These are phyloP conservation scores for Puccinia triticina DNA, from an alignment of 1,284 basidiomycete genomes.

Conservation along the genomic window DNA sequence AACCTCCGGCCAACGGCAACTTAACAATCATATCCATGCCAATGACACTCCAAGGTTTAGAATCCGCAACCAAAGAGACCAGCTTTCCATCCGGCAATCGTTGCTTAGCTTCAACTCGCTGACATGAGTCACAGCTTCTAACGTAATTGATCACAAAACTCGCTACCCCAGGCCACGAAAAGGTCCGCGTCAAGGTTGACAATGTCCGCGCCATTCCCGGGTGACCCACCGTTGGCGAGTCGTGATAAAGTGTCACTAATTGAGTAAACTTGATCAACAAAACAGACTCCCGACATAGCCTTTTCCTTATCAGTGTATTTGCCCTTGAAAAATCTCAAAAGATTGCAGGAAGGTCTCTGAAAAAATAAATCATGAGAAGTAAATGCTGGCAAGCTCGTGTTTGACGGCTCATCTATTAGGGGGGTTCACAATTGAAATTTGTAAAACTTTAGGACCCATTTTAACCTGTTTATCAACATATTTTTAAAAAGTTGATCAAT, in stretches of 20 bases:
- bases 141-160: not conserved
- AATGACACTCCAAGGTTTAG: constrained; percentile 62
- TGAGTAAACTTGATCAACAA: not conserved
- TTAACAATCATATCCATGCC: constrained; percentile 65
- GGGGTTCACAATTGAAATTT: no score
- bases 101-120: not conserved
- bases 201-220: not conserved
- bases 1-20: no score
- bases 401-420: not conserved
- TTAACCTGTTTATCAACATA: no score
- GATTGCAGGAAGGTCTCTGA: not conserved
- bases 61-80: not conserved
- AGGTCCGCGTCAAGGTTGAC: not conserved
- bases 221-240: not conserved
- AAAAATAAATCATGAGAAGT: constrained; percentile 25
- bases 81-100: not conserved
- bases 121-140: constrained; percentile 10
- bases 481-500: no score
- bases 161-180: constrained; percentile 24
- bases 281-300: not conserved
- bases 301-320: not conserved
- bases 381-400: no score
- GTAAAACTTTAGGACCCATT: no score
- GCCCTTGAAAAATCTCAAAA: not conserved
- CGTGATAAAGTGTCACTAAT: not conserved